Conservation (phyloP, 306 rosid species). For the Potentilla sterilis region DNA sequence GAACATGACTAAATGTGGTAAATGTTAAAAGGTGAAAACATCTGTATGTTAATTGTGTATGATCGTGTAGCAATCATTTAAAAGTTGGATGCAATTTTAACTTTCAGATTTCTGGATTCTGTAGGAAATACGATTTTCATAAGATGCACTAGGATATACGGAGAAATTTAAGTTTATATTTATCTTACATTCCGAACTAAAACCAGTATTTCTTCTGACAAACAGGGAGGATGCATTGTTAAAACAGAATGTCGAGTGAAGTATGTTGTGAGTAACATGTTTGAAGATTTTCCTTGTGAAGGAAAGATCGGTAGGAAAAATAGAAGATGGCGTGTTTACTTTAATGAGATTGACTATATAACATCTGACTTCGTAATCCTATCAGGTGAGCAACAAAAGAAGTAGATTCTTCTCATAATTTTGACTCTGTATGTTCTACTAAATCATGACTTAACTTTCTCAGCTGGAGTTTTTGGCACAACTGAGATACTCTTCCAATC, state of each 20-base stretch:
- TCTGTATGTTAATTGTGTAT: not conserved
- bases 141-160: not conserved
- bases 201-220: not conserved
- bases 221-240: conserved; percentile 31
- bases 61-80: not conserved
- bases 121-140: not conserved
- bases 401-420: not conserved
- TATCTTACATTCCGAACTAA: not conserved
- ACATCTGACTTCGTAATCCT: conserved; percentile 32
- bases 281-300: not conserved
- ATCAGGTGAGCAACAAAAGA: conserved; percentile 21
- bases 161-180: not conserved
- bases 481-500: conserved; percentile 36
- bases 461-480: conserved; percentile 42
- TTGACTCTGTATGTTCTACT: not conserved
- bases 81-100: not conserved
- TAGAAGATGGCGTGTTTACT: conserved; percentile 37
- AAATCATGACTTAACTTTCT: not conserved
- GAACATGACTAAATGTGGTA: not conserved
- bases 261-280: conserved; percentile 22
- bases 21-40: not conserved
- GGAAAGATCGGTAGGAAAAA: conserved; percentile 9
- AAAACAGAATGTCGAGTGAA: conserved; percentile 28
- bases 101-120: not conserved
- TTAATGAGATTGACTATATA: conserved; percentile 33